Evolutionary conservation across 2,329 filamentous ascomycete species (phyloP).

Genomic region (Penicillium frequentans): DNA sequence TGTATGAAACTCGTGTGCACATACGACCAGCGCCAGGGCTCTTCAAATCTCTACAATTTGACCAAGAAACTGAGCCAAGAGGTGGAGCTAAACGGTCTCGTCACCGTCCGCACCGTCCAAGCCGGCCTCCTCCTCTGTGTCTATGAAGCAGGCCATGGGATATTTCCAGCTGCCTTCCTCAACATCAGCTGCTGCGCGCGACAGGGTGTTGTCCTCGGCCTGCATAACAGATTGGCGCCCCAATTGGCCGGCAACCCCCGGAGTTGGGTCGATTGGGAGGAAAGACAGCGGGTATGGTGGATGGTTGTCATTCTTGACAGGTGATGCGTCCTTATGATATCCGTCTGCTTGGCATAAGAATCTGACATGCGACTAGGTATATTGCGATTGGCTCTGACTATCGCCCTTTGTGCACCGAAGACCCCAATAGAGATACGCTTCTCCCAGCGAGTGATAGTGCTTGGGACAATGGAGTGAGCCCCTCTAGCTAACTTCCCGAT

Average conservation of each 20-base stretch:
- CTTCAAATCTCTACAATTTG: neutral
- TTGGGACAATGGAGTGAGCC: neutral
- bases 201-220: neutral
- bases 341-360: neutral
- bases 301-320: neutral
- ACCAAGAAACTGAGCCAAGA: neutral
- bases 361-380: neutral
- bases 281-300: neutral
- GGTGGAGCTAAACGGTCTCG: neutral
- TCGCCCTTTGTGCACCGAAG: neutral
- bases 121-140: neutral
- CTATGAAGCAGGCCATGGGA: neutral
- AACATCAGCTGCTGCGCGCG: neutral
- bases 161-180: neutral
- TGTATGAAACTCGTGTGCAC: neutral
- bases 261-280: neutral
- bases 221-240: neutral
- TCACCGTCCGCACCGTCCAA: neutral
- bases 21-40: neutral
- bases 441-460: neutral
- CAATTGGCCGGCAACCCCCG: neutral
- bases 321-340: neutral
- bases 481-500: too few relatives aligned
- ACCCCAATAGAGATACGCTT: neutral
- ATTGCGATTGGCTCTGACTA: neutral